Conservation (phyloP, 352 stramenopile species). For the Phytophthora quininea region DNA sequence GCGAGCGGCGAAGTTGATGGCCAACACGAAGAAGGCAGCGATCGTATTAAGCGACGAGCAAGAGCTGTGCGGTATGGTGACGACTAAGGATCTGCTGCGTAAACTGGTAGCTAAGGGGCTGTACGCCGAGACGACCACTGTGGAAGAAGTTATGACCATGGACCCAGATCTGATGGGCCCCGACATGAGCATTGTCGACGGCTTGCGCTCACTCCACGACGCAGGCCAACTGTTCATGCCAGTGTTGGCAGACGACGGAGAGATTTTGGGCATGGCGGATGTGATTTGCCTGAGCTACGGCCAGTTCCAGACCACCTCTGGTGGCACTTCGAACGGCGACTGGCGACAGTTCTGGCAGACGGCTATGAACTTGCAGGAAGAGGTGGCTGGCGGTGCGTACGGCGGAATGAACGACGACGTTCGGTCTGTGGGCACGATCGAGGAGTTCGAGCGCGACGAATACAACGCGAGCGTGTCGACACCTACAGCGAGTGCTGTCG, state of each 20-base stretch:
- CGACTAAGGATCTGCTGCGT: slow-evolving; percentile 84
- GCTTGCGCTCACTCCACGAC: slow-evolving; percentile 86
- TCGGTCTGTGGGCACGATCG: slow-evolving; percentile 86
- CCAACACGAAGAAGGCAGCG: slow-evolving; percentile 82
- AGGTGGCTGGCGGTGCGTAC: slow-evolving; percentile 74
- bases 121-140: slow-evolving; percentile 71
- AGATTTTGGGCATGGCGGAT: slow-evolving; percentile 88
- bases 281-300: slow-evolving; percentile 89
- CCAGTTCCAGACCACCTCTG: slow-evolving; percentile 86
- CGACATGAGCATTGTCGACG: slow-evolving; percentile 83
- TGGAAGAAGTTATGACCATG: slow-evolving; percentile 88
- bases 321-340: slow-evolving; percentile 71
- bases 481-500: slow-evolving; percentile 42
- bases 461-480: slow-evolving; percentile 50
- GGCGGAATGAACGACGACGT: slow-evolving; percentile 69
- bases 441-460: slow-evolving; percentile 89
- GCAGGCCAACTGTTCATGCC: slow-evolving; percentile 87
- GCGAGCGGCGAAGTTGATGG: slow-evolving; percentile 86
- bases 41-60: slow-evolving; percentile 73
- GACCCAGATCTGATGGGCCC: slow-evolving; percentile 80
- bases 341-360: slow-evolving; percentile 91
- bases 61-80: slow-evolving; percentile 86
- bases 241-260: slow-evolving; percentile 73
- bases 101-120: slow-evolving; percentile 87
- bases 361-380: slow-evolving; percentile 86